Evolutionary conservation across 129 eudicot species (phyloP), one percentile per base, ranked within the genome.

Genomic region (Helichrysum umbraculigerum): DNA sequence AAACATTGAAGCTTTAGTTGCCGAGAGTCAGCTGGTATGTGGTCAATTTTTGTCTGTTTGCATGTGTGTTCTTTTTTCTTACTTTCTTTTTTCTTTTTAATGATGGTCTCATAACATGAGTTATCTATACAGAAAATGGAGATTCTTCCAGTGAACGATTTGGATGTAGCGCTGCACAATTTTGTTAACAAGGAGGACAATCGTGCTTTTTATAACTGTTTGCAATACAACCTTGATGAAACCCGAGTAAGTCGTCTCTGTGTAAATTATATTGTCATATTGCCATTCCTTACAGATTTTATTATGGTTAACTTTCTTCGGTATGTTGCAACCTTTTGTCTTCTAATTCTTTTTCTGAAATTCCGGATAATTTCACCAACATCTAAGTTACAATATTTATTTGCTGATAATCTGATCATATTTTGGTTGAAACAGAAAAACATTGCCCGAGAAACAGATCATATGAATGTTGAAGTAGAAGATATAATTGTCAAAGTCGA

Each of bases 1-100:
- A 81, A 94, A 94, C 67, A 87, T 94, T 25, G 98, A 94, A 81
- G 98, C 98, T 82, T 85, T 94, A 72, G 98, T 94, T 72, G 98
- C 98, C n/a, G 97, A 91, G 81, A 87, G 88, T 79, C 87, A 94
- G 73, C 87, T 91, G 97, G 98, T 89, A 87, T n/a, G 70, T 44
- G n/a, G 71, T 77, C 77, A 19, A 61, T 76, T 54, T 58, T 34
- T 73, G 60, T 63, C 81, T 62, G 75, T 11, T 22, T 78, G 28
- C 32, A 50, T 71, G 47, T 62, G 60, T 63, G 20, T 39, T 39
- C 47, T 39, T 37, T 7, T 37, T 34, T 34, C 1, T 34, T 34
- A 0, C 6, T 5, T 6, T 37, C 1, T 37, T 37, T 37, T 7
- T 37, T 1, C 1, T 37, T 50, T 65, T 35, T 34, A 15, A 9